A percentile compares a stretch with the other conserved stretches of the same genome.
phyloP scores from a whole-genome alignment of 208 protist species.

The Trypanosoma mega region DNA sequence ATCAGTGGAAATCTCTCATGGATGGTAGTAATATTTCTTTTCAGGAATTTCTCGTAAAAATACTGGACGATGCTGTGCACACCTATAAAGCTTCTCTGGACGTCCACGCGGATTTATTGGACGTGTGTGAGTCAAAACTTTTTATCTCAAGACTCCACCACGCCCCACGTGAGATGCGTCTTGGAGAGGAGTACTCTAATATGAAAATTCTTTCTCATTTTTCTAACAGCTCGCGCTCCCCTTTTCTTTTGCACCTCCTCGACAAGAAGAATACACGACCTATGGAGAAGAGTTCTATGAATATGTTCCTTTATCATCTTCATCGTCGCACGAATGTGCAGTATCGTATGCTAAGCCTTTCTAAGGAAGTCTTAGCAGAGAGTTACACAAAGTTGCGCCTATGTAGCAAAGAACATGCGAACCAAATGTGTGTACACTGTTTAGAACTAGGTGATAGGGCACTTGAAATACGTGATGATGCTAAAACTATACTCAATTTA shows the following conservation, averaged over 20 bases:
- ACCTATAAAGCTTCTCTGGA: slow-evolving; percentile 79
- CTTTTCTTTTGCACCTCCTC: slow-evolving; percentile 68
- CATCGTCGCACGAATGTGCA: slow-evolving; percentile 85
- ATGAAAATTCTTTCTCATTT: slow-evolving; percentile 77
- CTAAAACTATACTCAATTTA: slow-evolving; percentile 79
- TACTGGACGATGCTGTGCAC: slow-evolving; percentile 78
- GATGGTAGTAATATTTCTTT: slow-evolving; percentile 65
- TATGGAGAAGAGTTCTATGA: slow-evolving; percentile 79
- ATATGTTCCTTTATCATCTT: slow-evolving; percentile 84
- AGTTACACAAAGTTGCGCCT: slow-evolving; percentile 78
- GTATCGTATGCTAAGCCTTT: slow-evolving; percentile 76
- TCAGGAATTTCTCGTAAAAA: slow-evolving; percentile 82
- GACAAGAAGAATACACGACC: slow-evolving; percentile 42
- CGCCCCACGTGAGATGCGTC: neutral
- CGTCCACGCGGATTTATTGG: slow-evolving; percentile 71
- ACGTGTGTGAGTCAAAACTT: slow-evolving; percentile 80
- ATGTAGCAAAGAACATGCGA: slow-evolving; percentile 68
- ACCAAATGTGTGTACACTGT: slow-evolving; percentile 72
- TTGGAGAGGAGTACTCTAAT: slow-evolving; percentile 32
- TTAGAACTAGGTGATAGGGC: slow-evolving; percentile 73
- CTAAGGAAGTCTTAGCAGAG: slow-evolving; percentile 55
- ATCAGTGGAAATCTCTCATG: slow-evolving; percentile 68
- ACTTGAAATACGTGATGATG: slow-evolving; percentile 79
- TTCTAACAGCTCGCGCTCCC: slow-evolving; percentile 63
- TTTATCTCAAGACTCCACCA: slow-evolving; percentile 34